Conservation (phyloP, 108 stramenopile species). For the Cyclostephanos invisitatus region DNA sequence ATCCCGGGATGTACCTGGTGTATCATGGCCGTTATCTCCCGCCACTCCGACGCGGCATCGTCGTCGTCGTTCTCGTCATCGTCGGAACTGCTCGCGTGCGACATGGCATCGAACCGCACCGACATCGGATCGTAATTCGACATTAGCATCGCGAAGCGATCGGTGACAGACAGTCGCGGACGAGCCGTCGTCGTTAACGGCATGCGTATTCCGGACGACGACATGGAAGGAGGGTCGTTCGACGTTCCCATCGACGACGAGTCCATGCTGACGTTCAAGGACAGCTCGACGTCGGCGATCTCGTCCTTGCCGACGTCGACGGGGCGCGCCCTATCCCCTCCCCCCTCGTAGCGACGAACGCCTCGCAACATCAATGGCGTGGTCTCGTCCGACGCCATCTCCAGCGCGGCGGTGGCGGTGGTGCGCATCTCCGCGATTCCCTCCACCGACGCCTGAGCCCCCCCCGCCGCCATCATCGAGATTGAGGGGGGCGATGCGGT, state of each 20-base stretch:
- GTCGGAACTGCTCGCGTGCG: constrained; percentile 1
- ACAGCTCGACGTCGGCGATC: background rate
- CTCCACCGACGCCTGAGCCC: no score
- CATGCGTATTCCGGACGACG: background rate
- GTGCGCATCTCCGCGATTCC: no score
- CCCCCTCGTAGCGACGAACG: no score
- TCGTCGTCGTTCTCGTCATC: constrained; percentile 20
- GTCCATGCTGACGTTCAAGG: background rate
- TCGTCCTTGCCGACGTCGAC: no score
- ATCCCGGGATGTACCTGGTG: constrained; percentile 17
- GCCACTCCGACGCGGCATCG: constrained; percentile 13
- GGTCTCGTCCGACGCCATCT: no score
- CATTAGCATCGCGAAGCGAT: constrained; percentile 45
- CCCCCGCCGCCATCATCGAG: no score
- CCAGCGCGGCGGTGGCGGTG: no score
- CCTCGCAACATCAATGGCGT: no score
- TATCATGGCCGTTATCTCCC: constrained; percentile 1
- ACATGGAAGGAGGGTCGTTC: background rate
- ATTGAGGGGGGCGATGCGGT: no score
- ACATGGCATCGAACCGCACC: constrained; percentile 14
- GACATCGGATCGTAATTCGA: constrained; percentile 39
- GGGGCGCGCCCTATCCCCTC: no score
- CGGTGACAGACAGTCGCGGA: constrained; percentile 31
- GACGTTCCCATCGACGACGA: background rate
- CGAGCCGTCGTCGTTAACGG: background rate